Evolutionary conservation across 2,329 filamentous ascomycete species (phyloP), one percentile per base, ranked within the genome.

Genomic region (Colletotrichum sidae): DNA sequence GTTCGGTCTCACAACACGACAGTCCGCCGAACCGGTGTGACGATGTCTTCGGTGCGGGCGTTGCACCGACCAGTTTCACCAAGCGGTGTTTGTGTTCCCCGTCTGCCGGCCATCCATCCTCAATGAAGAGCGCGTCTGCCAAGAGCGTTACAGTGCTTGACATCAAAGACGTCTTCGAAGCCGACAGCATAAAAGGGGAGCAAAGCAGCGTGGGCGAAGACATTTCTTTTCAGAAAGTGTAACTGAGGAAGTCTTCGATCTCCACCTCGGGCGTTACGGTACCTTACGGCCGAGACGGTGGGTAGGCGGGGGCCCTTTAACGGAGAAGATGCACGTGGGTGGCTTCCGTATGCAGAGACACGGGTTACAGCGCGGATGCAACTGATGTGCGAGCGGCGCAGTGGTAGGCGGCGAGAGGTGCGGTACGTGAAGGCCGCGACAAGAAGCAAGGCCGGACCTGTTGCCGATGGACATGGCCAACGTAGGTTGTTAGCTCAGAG

Each of bases 281-380:
- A 44, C 53, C 39, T 42, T 66, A 63, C 63, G 63, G 55, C 63
- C 47, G 53, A 50, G 45, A 63, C 6, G 33, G 25, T 63, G 41
- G 13, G 35, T 33, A 25, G n/a, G 33, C 37, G 10, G n/a, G n/a
- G 35, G 45, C 59, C 56, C 50, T 34, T 33, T n/a, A 34, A 52
- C 34, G 58, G 58, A 38, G 10, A 53, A 49, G 38, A 53, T 60
- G 61, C 55, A 65, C 50, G 44, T 60, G 61, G 52, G 41, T 33
- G 52, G 41, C 47, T 49, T 35, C 41, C 15, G 15, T 46, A 53
- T 49, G 58, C 46, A 49, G 25, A 45, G 47, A 53, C 49, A 25
- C 33, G 47, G 59, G 42, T 38, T 37, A 37, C 42, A 45, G 42
- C 13, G 42, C 25, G 25, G 25, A 25, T 25, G 25, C 25, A 25